These are phyloP conservation scores for Brassica napus DNA, from an alignment of 345 rosid genomes.

Conservation along the genomic window DNA sequence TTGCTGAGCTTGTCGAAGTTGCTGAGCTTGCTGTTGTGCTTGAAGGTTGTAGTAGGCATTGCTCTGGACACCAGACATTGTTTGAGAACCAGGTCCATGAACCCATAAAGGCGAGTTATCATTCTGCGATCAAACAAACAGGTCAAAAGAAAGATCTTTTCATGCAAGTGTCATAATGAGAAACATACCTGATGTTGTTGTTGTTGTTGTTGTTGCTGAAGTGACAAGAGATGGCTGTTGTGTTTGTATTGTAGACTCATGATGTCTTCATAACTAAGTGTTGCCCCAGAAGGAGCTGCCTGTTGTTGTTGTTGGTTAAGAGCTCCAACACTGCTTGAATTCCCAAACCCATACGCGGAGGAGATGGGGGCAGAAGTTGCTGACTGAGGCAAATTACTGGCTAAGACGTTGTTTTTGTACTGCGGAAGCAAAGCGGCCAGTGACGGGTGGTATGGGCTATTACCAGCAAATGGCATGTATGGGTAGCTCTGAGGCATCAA, in stretches of 20 bases:
- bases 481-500: conserved; percentile 84
- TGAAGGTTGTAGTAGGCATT: conserved; percentile 83
- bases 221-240: conserved; percentile 57
- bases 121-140: conserved; percentile 45
- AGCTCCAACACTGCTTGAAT: conserved; percentile 55
- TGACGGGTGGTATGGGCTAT: conserved; percentile 71
- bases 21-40: conserved; percentile 64
- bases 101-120: conserved; percentile 78
- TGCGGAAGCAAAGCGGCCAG: conserved; percentile 82
- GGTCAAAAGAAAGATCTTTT: conserved; percentile 5
- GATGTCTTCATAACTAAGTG: conserved; percentile 69
- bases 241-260: conserved; percentile 81
- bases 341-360: conserved; percentile 84
- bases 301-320: conserved; percentile 24
- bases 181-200: conserved; percentile 13
- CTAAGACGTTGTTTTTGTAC: conserved; percentile 72
- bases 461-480: conserved; percentile 81
- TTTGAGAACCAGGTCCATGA: conserved; percentile 71
- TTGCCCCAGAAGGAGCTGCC: conserved; percentile 57
- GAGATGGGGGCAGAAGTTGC: conserved; percentile 51
- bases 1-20: conserved; percentile 76
- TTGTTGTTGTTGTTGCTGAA: conserved; percentile 53
- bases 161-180: not conserved
- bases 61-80: conserved; percentile 60
- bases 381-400: conserved; percentile 82